A percentile compares a stretch with the other conserved stretches of the same genome.
These are phyloP conservation scores for Ascochyta clinopodiicola DNA, from an alignment of 2,329 filamentous ascomycete species.

Conservation along the genomic window DNA sequence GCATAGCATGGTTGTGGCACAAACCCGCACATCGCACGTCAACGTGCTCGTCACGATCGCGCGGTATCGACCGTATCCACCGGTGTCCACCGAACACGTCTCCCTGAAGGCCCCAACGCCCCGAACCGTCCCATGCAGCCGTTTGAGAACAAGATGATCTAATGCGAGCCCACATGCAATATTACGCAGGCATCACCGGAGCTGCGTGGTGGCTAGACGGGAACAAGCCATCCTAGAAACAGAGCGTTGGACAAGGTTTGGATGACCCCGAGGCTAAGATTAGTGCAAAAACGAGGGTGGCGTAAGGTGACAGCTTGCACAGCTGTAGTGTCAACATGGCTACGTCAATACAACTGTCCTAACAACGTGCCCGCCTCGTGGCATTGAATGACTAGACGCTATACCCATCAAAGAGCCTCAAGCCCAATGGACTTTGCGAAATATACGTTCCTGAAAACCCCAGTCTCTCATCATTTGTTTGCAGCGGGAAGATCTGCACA, in stretches of 20 bases:
- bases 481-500: conserved; percentile 7
- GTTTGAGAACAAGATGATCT: conserved; percentile 7
- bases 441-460: not conserved
- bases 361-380: conserved; percentile 10
- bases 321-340: conserved; percentile 6
- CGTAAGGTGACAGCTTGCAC: conserved; percentile 3
- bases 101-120: conserved; percentile 10
- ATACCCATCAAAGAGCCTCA: not conserved
- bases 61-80: conserved; percentile 4
- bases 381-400: not conserved
- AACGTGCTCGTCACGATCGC: not conserved
- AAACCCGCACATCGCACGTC: conserved; percentile 2
- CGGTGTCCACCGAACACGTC: conserved; percentile 11
- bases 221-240: conserved; percentile 1
- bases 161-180: conserved; percentile 14
- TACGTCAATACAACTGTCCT: conserved; percentile 2
- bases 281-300: conserved; percentile 3
- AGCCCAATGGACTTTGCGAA: not conserved
- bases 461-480: conserved; percentile 4
- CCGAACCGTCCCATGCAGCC: conserved; percentile 18
- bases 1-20: not conserved
- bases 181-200: conserved; percentile 14
- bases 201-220: not conserved
- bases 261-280: conserved; percentile 8
- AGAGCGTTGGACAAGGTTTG: conserved; percentile 11